Evolutionary conservation across 371 early-diverging fungal genomes (phyloP).

Genomic region (Mucor indicus): DNA sequence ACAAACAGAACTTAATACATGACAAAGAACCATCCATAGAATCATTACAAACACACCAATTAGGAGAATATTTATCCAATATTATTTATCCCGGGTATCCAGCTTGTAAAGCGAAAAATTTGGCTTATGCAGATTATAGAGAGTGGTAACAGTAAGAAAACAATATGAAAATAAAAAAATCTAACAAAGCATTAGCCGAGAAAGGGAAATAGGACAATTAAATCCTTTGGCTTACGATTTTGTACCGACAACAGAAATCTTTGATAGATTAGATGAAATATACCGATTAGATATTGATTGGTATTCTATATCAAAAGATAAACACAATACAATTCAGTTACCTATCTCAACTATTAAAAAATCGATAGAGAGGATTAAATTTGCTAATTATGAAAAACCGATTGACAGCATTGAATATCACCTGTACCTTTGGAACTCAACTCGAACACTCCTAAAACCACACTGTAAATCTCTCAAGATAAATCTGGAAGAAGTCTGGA

Average conservation of each 20-base stretch:
- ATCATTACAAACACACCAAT: slow-evolving; percentile 17
- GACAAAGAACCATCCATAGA: slow-evolving; percentile 9
- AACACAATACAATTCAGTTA: neutral
- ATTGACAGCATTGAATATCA: slow-evolving; percentile 12
- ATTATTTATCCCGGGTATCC: slow-evolving; percentile 26
- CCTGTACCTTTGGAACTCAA: slow-evolving; percentile 23
- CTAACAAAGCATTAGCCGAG: slow-evolving; percentile 3
- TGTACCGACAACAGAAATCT: slow-evolving; percentile 24
- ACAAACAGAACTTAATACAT: slow-evolving; percentile 10
- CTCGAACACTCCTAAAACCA: slow-evolving; percentile 17
- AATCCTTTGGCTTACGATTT: slow-evolving; percentile 21
- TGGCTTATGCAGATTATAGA: slow-evolving; percentile 21
- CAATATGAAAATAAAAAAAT: neutral
- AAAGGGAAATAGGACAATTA: slow-evolving; percentile 5
- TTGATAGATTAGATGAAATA: slow-evolving; percentile 18
- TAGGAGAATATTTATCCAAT: slow-evolving; percentile 15
- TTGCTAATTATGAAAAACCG: neutral
- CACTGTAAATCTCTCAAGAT: slow-evolving; percentile 10
- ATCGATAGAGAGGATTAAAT: slow-evolving; percentile 12
- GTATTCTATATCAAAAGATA: too few relatives aligned
- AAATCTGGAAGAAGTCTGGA: slow-evolving; percentile 14
- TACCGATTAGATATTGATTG: slow-evolving; percentile 13
- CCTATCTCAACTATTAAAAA: slow-evolving; percentile 7
- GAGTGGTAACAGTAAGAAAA: slow-evolving; percentile 17
- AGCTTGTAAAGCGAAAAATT: slow-evolving; percentile 17